phyloP scores from a whole-genome alignment of 2,329 filamentous ascomycete genomes.

The Juglanconis oblonga region DNA sequence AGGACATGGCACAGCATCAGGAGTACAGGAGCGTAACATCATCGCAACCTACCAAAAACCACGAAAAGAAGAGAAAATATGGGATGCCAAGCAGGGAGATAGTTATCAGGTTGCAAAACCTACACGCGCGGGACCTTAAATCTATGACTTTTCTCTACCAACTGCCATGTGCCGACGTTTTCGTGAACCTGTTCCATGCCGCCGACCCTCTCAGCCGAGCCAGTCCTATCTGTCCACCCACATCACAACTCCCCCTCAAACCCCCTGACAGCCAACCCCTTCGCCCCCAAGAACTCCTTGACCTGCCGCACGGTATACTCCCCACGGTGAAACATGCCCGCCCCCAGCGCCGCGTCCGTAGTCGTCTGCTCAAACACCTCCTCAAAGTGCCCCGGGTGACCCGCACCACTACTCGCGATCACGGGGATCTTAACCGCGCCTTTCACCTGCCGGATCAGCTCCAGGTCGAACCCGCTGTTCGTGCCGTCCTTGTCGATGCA shows the following conservation, averaged over 20 bases:
- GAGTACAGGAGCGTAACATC: slow-evolving; percentile 11
- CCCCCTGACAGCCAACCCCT: slow-evolving; percentile 74
- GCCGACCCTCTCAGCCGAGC: too few species aligned
- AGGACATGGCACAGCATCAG: slow-evolving; percentile 11
- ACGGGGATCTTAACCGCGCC: slow-evolving; percentile 84
- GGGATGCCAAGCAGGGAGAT: background rate
- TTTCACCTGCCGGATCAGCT: slow-evolving; percentile 88
- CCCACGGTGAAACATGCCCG: slow-evolving; percentile 94
- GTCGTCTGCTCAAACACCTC: slow-evolving; percentile 84
- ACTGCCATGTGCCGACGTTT: background rate
- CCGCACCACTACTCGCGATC: slow-evolving; percentile 90
- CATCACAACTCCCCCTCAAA: slow-evolving; percentile 57
- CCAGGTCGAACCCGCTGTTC: slow-evolving; percentile 90
- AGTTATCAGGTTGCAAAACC: slow-evolving; percentile 4
- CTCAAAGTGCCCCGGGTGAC: slow-evolving; percentile 80
- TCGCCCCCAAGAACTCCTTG: slow-evolving; percentile 72
- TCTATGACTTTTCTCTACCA: slow-evolving; percentile 14
- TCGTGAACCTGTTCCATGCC: background rate
- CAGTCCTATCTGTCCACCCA: too few species aligned
- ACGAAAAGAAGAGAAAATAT: background rate
- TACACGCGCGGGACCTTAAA: slow-evolving; percentile 2
- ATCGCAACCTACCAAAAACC: background rate
- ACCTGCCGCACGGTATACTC: slow-evolving; percentile 95
- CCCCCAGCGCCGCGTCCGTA: slow-evolving; percentile 90
- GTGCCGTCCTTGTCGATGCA: slow-evolving; percentile 97